A percentile compares a stretch with the other conserved stretches of the same genome.
phyloP scores from a whole-genome alignment of 2,329 filamentous ascomycete genomes.

The Pyrenochaeta sp. region DNA sequence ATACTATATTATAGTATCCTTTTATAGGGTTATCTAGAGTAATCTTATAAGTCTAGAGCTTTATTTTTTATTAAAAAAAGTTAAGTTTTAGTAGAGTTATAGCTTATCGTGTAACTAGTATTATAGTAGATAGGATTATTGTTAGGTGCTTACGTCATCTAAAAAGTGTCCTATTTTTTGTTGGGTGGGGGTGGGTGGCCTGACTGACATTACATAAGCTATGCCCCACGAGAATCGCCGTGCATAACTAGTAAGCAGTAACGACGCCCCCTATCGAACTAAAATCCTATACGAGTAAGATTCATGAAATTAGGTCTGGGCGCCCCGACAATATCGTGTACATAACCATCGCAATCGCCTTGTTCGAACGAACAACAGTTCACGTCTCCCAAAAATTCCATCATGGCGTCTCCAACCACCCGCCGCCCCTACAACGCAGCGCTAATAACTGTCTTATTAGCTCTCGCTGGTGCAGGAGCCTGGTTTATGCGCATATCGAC shows the following conservation, averaged over 20 bases:
- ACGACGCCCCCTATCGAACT: neutral
- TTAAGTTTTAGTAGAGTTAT: too few species aligned
- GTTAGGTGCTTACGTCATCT: too few species aligned
- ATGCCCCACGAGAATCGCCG: neutral
- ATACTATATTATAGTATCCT: too few species aligned
- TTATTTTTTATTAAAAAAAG: too few species aligned
- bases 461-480: constrained; percentile 9
- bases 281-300: neutral
- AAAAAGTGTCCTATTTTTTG: too few species aligned
- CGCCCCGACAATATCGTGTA: neutral
- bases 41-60: too few species aligned
- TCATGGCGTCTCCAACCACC: constrained; percentile 14
- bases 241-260: neutral
- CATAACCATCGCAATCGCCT: neutral
- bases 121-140: too few species aligned
- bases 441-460: constrained; percentile 5
- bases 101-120: too few species aligned
- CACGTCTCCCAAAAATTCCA: neutral
- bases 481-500: constrained; percentile 23
- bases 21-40: too few species aligned
- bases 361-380: neutral
- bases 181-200: neutral
- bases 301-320: neutral
- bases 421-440: constrained; percentile 19
- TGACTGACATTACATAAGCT: neutral